Base-by-base conservation (phyloP, 2,329 filamentous ascomycete species). In the Chaetomiaceae sp. region DNA sequence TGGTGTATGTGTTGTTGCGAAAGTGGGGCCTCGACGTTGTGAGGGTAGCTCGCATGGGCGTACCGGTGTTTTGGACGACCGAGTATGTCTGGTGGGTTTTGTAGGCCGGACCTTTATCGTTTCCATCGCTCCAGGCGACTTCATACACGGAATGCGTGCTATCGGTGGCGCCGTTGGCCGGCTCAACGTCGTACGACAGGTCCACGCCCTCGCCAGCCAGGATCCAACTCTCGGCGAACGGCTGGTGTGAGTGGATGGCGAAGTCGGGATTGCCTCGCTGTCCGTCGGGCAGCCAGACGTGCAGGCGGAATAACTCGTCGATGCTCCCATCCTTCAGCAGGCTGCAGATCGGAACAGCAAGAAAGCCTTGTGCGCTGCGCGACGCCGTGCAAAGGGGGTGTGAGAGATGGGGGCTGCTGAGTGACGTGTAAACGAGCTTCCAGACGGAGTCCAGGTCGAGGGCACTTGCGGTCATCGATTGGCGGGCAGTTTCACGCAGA, bases 181-280 rank as follows among this genome's bases (percentile, higher is more conserved):
- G 15, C 1, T 53, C 40, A 14, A 57, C 64, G 3, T 64, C 33
- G 46, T 66, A 71, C 8, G 55, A 53, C 40, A 63, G 61, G 51
- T 72, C 66, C 6, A n/a, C 59, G 2, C 65, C 68, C 47, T 67
- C 54, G 9, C 70, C 70, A 0, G 66, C 65, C 12, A 72, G 57
- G 8, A 71, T 62, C 69, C 69, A 72, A 52, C 68, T 70, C 53
- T 70, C 67, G 0, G 61, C 68, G 48, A 65, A 68, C 1, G 65
- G 52, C 47, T 72, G 68, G 40, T 72, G 69, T 1, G 66, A 66
- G 50, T 70, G 70, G 14, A 72, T 57, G 1, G 55, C 54, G 11
- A 67, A 61, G 3, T 61, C 59, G 1, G 47, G 51, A 27, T 63
- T 64, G 3, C 65, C 66, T 20, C 66, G 63, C 22, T 64, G 37